phyloP scores from a whole-genome alignment of 2,329 filamentous ascomycete genomes.

The Sporothrix humicola region DNA sequence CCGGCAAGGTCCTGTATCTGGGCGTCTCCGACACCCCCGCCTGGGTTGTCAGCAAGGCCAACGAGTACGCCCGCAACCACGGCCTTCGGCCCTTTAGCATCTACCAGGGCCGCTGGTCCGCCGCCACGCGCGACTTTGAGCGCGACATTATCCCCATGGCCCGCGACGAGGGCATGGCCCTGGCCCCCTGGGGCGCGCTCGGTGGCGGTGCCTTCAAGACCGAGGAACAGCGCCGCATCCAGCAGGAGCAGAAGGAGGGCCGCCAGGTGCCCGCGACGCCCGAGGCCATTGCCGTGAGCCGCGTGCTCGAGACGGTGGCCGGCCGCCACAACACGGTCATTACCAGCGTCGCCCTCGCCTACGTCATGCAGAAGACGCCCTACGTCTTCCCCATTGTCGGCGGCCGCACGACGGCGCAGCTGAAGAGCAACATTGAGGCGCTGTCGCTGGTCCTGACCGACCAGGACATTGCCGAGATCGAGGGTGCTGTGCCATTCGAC shows the following conservation, averaged over 20 bases:
- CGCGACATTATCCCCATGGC: conserved; percentile 73
- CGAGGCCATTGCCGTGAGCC: conserved; percentile 58
- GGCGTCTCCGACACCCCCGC: conserved; percentile 64
- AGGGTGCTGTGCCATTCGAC: conserved; percentile 65
- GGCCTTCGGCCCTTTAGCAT: conserved; percentile 64
- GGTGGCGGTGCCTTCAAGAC: conserved; percentile 50
- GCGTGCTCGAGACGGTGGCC: conserved; percentile 57
- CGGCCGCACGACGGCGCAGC: conserved; percentile 70
- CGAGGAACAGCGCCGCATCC: conserved; percentile 41
- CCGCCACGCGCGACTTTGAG: conserved; percentile 69
- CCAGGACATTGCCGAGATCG: conserved; percentile 70
- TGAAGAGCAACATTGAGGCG: conserved; percentile 72
- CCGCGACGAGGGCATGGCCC: conserved; percentile 60
- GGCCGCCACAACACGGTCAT: conserved; percentile 51
- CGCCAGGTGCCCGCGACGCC: conserved; percentile 52
- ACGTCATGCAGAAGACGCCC: conserved; percentile 73
- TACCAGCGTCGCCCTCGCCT: conserved; percentile 67
- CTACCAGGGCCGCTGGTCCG: conserved; percentile 70
- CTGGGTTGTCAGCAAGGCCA: conserved; percentile 60
- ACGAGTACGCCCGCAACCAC: conserved; percentile 65
- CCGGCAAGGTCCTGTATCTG: conserved; percentile 64
- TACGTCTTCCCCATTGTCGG: conserved; percentile 77
- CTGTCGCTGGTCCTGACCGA: conserved; percentile 63
- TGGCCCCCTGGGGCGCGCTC: conserved; percentile 61
- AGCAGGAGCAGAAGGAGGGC: conserved; percentile 44